Percentiles rank a stretch among this genome's conserved stretches.
phyloP scores from a whole-genome alignment of 192 early-diverging fungal species.

The Dissophora ornata region DNA sequence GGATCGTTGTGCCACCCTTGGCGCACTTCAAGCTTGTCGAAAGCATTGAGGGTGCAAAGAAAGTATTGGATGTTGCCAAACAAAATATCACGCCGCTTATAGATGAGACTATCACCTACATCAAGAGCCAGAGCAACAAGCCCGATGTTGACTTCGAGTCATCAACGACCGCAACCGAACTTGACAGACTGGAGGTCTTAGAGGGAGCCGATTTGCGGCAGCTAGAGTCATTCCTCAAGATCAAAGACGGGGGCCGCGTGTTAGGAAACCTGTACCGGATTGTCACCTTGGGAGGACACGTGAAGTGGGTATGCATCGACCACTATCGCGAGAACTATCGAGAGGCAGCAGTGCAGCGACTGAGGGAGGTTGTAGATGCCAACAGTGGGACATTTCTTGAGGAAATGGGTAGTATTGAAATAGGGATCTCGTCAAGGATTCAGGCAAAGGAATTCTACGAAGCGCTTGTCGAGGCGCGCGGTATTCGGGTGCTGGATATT shows the following conservation, averaged over 20 bases:
- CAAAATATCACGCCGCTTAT: neutral
- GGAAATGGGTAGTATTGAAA: neutral
- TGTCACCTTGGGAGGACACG: constrained; percentile 1
- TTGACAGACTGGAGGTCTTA: constrained; percentile 2
- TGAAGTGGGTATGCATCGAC: constrained; percentile 17
- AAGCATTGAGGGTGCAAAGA: neutral
- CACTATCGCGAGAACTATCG: constrained; percentile 12
- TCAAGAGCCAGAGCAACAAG: neutral
- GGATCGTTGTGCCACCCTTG: constrained; percentile 3
- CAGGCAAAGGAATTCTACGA: constrained; percentile 19
- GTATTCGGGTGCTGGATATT: neutral
- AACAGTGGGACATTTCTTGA: neutral
- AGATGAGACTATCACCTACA: neutral
- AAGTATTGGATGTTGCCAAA: neutral
- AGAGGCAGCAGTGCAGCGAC: neutral
- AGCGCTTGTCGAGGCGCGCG: neutral
- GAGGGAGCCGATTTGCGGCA: constrained; percentile 6
- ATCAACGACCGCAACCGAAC: neutral
- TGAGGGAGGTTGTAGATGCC: neutral
- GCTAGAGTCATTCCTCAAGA: constrained; percentile 2
- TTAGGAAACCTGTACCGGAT: constrained; percentile 4
- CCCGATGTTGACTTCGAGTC: neutral
- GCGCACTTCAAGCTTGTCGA: neutral
- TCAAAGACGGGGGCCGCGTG: neutral
- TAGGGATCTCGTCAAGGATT: neutral